Evolutionary conservation across 768 basidiomycete genomes (phyloP), one percentile per base, ranked within the genome.

Genomic region (Podaxis pistillaris): DNA sequence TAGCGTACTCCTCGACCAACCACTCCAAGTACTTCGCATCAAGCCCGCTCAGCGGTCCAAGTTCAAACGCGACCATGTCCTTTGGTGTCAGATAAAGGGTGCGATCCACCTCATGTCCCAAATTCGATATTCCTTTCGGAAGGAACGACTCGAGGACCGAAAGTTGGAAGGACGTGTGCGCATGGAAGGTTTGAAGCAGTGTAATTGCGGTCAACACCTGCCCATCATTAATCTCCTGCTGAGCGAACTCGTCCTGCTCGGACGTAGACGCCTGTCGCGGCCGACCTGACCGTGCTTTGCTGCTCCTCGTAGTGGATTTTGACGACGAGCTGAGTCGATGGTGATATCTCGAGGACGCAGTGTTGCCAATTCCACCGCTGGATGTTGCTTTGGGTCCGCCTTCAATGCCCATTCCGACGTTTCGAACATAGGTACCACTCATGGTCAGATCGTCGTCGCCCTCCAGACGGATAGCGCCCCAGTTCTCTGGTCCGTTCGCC

Each of bases 21-120:
- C 90, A 93, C 70, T 91, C 90, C 37, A 93, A 74, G 70, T 93
- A 93, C 47, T 77, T 79, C n/a, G 81, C 86, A 64, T 94, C 92
- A 52, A 87, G 69, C 4, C 78, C 75, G 68, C 91, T 94, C 62
- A 91, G 73, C 6, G 91, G 87, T 1, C 90, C 88, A 0, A 94
- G 81, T 70, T 90, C 90, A 52, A 94, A 86, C 13, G 84, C 77
- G 11, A 85, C 58, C 7, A 93, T 76, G 63, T 91, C 89, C 66
- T 80, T 85, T 11, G 90, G 84, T 1, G 82, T 79, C 17, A 93
- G 72, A 30, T 69, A 68, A 11, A 86, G 50, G 1, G 54, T 40
- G n/a, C 11, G 58, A 58, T 47, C 51, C 17, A 58, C 62, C 30
- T 38, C 49, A 8, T 28, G 38, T 7, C 30, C 56, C 36, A 28